Evolutionary conservation across 805 yeast genomes (phyloP).

Genomic region (Isabelozyma heimii): DNA sequence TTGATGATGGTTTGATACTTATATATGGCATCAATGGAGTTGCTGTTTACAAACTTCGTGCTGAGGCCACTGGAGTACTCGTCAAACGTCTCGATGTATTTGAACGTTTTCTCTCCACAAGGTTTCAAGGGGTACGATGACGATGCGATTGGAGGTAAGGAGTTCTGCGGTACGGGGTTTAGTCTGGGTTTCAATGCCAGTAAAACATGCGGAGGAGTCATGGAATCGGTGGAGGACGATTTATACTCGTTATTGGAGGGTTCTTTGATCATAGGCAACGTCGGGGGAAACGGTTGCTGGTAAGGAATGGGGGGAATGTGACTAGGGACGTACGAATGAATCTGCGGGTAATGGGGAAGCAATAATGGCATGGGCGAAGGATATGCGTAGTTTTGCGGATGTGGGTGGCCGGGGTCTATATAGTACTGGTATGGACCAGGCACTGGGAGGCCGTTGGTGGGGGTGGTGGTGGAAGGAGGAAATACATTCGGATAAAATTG

Average conservation of each 20-base stretch:
- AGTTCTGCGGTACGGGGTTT: neutral
- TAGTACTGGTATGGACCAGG: neutral
- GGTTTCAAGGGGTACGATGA: no score
- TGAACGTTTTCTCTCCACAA: neutral
- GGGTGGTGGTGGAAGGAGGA: neutral
- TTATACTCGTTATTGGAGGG: neutral
- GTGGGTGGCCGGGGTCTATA: no score
- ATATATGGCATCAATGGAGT: neutral
- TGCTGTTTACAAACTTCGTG: neutral
- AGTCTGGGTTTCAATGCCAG: neutral
- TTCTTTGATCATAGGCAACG: neutral
- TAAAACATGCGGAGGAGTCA: neutral
- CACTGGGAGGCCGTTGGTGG: neutral
- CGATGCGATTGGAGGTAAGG: neutral
- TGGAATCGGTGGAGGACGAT: neutral
- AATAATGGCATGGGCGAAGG: neutral
- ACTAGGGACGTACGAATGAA: neutral
- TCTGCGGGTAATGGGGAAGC: neutral
- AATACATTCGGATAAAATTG: neutral
- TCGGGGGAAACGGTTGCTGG: neutral
- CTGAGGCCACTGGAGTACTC: neutral
- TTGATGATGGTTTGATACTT: neutral
- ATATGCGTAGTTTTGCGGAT: neutral
- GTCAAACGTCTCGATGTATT: neutral
- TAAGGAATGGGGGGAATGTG: neutral